A percentile compares a stretch with the other conserved stretches of the same genome.
These are phyloP conservation scores for Thermothielavioides terrestris DNA, from an alignment of 495 filamentous ascomycete genomes.

Conservation along the genomic window DNA sequence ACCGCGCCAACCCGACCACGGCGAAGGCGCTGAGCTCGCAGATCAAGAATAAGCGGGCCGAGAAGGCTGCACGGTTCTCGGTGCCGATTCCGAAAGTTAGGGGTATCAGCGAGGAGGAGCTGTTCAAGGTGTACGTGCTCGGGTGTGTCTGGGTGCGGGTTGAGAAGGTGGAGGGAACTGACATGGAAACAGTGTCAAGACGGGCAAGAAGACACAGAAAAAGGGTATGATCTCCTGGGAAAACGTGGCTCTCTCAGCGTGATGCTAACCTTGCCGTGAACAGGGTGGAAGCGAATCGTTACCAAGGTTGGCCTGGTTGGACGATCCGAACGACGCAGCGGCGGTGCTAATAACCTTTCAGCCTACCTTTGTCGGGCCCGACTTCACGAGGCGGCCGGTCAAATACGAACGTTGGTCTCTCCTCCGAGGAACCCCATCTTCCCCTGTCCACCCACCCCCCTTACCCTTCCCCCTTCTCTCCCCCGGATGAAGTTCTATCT, in stretches of 20 bases:
- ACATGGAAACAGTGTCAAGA: conserved; percentile 54
- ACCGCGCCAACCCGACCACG: conserved; percentile 73
- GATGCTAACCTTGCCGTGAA: conserved; percentile 4
- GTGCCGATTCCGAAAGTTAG: conserved; percentile 91
- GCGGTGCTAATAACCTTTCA: conserved; percentile 12
- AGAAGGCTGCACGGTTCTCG: conserved; percentile 92
- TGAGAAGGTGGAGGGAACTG: neutral
- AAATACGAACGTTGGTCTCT: conserved; percentile 64
- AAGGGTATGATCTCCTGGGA: conserved; percentile 35
- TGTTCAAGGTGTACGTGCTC: conserved; percentile 69
- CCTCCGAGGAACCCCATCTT: conserved; percentile 2
- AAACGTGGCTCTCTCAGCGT: neutral
- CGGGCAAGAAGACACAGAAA: conserved; percentile 58
- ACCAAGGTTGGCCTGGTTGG: conserved; percentile 40
- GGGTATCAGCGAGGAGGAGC: conserved; percentile 93
- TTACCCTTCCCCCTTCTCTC: too few relatives aligned
- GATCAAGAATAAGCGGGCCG: conserved; percentile 48
- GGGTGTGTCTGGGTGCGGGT: neutral
- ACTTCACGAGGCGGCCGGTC: conserved; percentile 82
- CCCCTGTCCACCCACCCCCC: conserved; percentile 1
- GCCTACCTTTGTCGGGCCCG: conserved; percentile 61
- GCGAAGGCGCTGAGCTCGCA: conserved; percentile 67
- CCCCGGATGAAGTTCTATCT: too few relatives aligned
- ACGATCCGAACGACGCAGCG: neutral
- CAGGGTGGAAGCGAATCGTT: conserved; percentile 84